Conservation (phyloP, 2,329 filamentous ascomycete species). For the Pseudopyrenochaeta lycopersici region DNA sequence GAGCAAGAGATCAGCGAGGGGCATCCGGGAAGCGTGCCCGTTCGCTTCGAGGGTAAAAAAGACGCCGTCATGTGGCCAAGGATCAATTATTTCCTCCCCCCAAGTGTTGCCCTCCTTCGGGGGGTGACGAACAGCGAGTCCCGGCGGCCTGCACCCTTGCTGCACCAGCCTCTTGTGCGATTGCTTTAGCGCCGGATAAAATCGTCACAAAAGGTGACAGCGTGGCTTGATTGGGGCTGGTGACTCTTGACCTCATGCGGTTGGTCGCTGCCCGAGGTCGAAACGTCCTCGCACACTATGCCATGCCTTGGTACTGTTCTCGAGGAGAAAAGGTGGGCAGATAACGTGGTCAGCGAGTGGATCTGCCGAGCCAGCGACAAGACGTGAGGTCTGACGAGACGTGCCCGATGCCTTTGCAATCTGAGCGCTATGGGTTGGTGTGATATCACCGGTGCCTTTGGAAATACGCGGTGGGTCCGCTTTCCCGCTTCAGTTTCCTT, state of each 20-base stretch:
- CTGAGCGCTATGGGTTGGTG: background rate
- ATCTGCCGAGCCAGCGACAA: slow-evolving; percentile 6
- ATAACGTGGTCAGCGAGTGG: slow-evolving; percentile 1
- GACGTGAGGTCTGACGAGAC: background rate
- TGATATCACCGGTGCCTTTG: background rate
- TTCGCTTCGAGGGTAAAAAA: slow-evolving; percentile 9
- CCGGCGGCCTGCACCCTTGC: slow-evolving; percentile 25
- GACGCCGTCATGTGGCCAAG: slow-evolving; percentile 26
- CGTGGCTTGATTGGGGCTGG: slow-evolving; percentile 42
- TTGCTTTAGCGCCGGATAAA: slow-evolving; percentile 30
- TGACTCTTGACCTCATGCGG: slow-evolving; percentile 30
- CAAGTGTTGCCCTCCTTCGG: slow-evolving; percentile 27
- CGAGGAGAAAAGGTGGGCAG: slow-evolving; percentile 10
- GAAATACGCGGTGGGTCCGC: slow-evolving; percentile 10
- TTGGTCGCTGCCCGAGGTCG: slow-evolving; percentile 16
- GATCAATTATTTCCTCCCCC: slow-evolving; percentile 18
- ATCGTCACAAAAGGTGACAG: slow-evolving; percentile 29
- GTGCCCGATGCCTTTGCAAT: background rate
- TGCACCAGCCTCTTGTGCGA: slow-evolving; percentile 29
- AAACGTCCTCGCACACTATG: slow-evolving; percentile 21
- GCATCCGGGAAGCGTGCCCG: slow-evolving; percentile 15
- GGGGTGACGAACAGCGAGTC: slow-evolving; percentile 23
- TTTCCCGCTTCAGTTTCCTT: slow-evolving; percentile 9
- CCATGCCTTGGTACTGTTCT: slow-evolving; percentile 30
- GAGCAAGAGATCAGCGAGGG: slow-evolving; percentile 35